Conservation (phyloP, 768 basidiomycete species). For the Mycena galericulata region DNA sequence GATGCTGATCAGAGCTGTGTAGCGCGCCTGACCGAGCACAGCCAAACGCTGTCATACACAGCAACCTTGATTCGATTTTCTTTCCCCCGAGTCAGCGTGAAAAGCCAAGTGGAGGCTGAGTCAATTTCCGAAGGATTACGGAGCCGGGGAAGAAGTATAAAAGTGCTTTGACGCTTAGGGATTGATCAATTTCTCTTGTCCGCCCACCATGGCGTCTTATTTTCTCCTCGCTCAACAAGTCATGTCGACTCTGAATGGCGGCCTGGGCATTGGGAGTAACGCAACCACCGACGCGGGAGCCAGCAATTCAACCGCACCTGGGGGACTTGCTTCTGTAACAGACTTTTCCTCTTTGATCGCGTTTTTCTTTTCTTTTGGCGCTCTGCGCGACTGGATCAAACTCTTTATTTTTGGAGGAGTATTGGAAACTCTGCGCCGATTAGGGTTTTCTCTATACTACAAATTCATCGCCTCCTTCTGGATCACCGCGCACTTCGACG, state of each 20-base stretch:
- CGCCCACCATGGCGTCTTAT: constrained; percentile 40
- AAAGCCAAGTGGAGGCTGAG: constrained; percentile 1
- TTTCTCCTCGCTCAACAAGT: constrained; percentile 40
- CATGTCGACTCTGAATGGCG: constrained; percentile 34
- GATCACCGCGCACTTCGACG: constrained; percentile 71
- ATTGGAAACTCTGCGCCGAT: constrained; percentile 69
- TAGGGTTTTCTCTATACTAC: constrained; percentile 55
- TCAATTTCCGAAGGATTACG: constrained; percentile 1
- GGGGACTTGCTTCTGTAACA: constrained; percentile 26
- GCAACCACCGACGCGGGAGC: constrained; percentile 13
- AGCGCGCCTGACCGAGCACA: not conserved
- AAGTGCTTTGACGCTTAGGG: not conserved
- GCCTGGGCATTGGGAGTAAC: constrained; percentile 14
- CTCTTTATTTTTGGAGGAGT: constrained; percentile 71
- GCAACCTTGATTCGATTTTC: constrained; percentile 13
- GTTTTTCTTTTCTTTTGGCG: constrained; percentile 64
- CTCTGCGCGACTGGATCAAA: constrained; percentile 72
- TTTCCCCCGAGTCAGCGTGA: not conserved
- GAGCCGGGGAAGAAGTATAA: constrained; percentile 6
- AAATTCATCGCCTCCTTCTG: constrained; percentile 64
- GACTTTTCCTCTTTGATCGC: constrained; percentile 52
- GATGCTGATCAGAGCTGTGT: not conserved
- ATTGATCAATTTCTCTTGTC: not conserved
- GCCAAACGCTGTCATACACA: not conserved
- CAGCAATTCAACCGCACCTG: constrained; percentile 32